Evolutionary conservation across 169 alveolate species (phyloP).

Genomic region (Pseudocohnilembus persalinus): DNA sequence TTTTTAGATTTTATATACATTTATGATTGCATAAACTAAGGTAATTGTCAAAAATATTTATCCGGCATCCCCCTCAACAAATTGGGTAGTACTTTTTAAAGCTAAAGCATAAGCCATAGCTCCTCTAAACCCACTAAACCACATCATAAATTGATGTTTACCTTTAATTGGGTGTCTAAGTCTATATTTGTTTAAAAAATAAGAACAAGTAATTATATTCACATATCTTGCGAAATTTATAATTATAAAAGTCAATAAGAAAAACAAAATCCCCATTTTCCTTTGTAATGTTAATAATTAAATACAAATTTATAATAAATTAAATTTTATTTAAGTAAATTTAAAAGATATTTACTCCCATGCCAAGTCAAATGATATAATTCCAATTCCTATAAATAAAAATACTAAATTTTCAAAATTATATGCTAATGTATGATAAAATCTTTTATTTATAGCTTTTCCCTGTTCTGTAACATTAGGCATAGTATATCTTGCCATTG

Average conservation of each 20-base stretch:
- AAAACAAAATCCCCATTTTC: slow-evolving; percentile 53
- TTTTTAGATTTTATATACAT: too few relatives aligned
- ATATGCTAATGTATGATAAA: slow-evolving; percentile 56
- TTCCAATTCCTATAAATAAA: slow-evolving; percentile 70
- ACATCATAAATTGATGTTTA: slow-evolving; percentile 51
- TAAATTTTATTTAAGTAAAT: too few relatives aligned
- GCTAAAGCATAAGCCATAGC: slow-evolving; percentile 65
- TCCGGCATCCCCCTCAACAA: slow-evolving; percentile 35
- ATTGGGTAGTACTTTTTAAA: slow-evolving; percentile 22
- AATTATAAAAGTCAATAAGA: slow-evolving; percentile 40
- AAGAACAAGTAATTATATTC: slow-evolving; percentile 45
- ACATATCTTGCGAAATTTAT: slow-evolving; percentile 55
- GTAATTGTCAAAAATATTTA: slow-evolving; percentile 53
- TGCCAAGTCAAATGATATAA: slow-evolving; percentile 43
- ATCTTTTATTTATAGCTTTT: slow-evolving; percentile 52
- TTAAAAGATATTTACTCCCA: slow-evolving; percentile 32
- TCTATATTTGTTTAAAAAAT: slow-evolving; percentile 50
- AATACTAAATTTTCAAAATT: slow-evolving; percentile 71
- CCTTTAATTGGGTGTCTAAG: slow-evolving; percentile 1
- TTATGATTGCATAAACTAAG: slow-evolving; percentile 33
- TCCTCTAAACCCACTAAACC: slow-evolving; percentile 80
- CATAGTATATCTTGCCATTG: slow-evolving; percentile 69
- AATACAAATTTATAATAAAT: background rate
- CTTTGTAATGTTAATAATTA: background rate
- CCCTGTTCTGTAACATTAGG: slow-evolving; percentile 66